Base-by-base conservation (phyloP, 2,329 filamentous ascomycete genomes). In the Fusarium brachygibbosum region DNA sequence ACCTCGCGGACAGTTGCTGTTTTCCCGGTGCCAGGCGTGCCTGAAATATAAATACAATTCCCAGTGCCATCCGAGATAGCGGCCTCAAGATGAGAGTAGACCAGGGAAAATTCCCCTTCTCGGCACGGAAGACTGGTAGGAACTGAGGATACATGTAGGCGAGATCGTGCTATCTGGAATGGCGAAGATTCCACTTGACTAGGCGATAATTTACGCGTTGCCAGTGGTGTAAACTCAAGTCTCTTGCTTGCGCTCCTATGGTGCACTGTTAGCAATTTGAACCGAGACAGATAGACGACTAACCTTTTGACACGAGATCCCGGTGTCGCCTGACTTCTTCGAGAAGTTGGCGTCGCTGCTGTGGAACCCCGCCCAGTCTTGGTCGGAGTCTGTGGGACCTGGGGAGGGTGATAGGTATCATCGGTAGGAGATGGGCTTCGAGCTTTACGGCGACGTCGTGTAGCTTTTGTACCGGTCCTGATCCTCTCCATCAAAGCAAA, bases 1-100 rank as follows among this genome's bases (percentile, higher is more conserved):
- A 98, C 96, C 79, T 99, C 96, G 48, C 96, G 91, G 12, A 99
- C 96, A 0, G 97, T 99, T 14, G 96, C 96, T 2, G 96, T 99
- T 79, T 99, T 99, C 31, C 96, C 96, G 0, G 96, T 99, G 10
- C 97, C 96, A 0, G 97, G 96, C 0, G 95, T 98, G n/a, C 96
- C 96, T 1, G 96, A 98, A 63, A 99, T 99, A 81, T 99, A 99
- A 76, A 99, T 98, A 79, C 97, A 99, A 31, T 95, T 93, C 16
- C 97, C 97, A 3, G 92, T 93, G 19, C 95, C 96, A 71, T 97
- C 95, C 16, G 91, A 91, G 76, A 99, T 99, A 53, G 97, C 96
- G 10, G 93, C 92, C 76, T 97, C 94, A 34, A 99, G 89, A 78
- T 98, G 93, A 6, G 93, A 93, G 76, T 98, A 98, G 9, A 99